A percentile compares a stretch with the other conserved stretches of the same genome.
phyloP scores from a whole-genome alignment of 768 basidiomycete species.

The Daedalea quercina region DNA sequence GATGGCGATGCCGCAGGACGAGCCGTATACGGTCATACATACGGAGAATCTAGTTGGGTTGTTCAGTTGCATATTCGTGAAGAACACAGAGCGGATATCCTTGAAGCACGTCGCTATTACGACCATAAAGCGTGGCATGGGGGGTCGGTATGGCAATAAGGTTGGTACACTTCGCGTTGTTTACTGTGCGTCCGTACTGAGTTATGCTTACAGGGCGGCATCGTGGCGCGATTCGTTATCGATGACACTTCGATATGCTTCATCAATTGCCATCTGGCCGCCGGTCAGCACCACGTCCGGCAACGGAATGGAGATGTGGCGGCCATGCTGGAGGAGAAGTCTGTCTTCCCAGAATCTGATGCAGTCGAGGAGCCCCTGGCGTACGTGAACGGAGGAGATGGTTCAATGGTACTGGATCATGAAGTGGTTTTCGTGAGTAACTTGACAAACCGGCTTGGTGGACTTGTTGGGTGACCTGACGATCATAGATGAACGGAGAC shows the following conservation, averaged over 20 bases:
- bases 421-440: slow-evolving; percentile 82
- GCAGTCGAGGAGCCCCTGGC: slow-evolving; percentile 49
- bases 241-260: slow-evolving; percentile 93
- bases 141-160: slow-evolving; percentile 93
- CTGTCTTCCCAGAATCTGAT: slow-evolving; percentile 47
- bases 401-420: slow-evolving; percentile 89
- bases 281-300: slow-evolving; percentile 79
- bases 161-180: slow-evolving; percentile 31
- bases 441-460: too few relatives aligned
- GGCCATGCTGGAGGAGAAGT: slow-evolving; percentile 78
- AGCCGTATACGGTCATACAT: slow-evolving; percentile 74
- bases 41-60: slow-evolving; percentile 89
- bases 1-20: slow-evolving; percentile 62
- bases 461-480: slow-evolving; percentile 4
- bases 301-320: slow-evolving; percentile 84
- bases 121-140: slow-evolving; percentile 88
- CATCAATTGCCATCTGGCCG: slow-evolving; percentile 96
- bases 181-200: not conserved
- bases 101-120: slow-evolving; percentile 70
- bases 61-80: slow-evolving; percentile 73
- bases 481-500: slow-evolving; percentile 74
- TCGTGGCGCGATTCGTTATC: slow-evolving; percentile 82
- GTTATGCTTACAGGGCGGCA: slow-evolving; percentile 58
- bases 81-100: slow-evolving; percentile 50
- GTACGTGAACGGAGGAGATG: slow-evolving; percentile 89